Conservation (phyloP, 192 early-diverging fungal genomes). For the Coemansia umbellata region DNA sequence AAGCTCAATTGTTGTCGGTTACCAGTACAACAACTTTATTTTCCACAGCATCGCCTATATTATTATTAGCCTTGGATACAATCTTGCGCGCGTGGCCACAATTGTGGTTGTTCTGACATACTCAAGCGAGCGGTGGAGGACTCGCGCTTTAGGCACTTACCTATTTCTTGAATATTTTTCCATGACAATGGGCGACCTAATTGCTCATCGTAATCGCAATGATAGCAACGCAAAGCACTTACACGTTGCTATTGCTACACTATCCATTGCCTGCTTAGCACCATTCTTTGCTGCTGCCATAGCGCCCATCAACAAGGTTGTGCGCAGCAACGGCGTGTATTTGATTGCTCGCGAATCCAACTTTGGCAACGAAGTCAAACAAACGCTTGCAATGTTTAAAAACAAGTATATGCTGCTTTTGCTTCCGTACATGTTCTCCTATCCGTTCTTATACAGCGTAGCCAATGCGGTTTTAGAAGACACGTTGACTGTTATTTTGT, state of each 20-base stretch:
- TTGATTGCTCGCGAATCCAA: conserved; percentile 27
- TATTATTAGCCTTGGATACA: conserved; percentile 15
- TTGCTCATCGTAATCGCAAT: conserved; percentile 9
- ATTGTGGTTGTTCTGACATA: conserved; percentile 30
- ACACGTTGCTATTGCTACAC: conserved; percentile 9
- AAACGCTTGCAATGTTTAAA: conserved; percentile 10
- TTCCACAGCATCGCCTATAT: conserved; percentile 11
- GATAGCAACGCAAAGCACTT: conserved; percentile 7
- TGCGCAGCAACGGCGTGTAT: conserved; percentile 39
- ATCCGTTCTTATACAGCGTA: conserved; percentile 29
- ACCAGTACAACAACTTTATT: conserved; percentile 1
- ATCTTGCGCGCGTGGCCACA: conserved; percentile 27
- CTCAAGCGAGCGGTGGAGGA: conserved; percentile 37
- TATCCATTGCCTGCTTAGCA: conserved; percentile 21
- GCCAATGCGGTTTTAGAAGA: conserved; percentile 24
- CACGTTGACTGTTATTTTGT: conserved; percentile 23
- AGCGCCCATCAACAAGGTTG: conserved; percentile 24
- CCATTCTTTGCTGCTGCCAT: conserved; percentile 21
- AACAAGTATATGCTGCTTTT: conserved; percentile 21
- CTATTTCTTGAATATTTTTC: conserved; percentile 28
- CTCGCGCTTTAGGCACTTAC: conserved; percentile 17
- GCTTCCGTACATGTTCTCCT: conserved; percentile 24
- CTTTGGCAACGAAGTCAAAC: conserved; percentile 7
- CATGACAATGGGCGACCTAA: conserved; percentile 29
- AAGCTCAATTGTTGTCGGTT: conserved; percentile 20